Base-by-base conservation (phyloP, 352 stramenopile species). In the Hyaloperonospora arabidopsidis region DNA sequence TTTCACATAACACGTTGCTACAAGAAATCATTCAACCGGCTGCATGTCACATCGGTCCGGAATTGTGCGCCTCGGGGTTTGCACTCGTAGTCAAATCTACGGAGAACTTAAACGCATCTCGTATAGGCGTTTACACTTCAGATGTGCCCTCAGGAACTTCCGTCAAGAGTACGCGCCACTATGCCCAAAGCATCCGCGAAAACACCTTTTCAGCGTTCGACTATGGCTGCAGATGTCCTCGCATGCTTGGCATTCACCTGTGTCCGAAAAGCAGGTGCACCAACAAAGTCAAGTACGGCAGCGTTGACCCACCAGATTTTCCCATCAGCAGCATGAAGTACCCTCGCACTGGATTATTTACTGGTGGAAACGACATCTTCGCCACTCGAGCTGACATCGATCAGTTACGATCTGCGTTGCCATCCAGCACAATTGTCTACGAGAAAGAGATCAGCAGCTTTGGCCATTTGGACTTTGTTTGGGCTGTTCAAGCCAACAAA, bases 381-480 rank as follows among this genome's bases (percentile, higher is more conserved):
- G 53, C 67, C 8, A 71, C 62, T 15, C 8, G 52, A 13, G 40
- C 23, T 14, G 74, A 84, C 32, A 55, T 72, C 8, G 55, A 63
- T 36, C 59, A 64, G 43, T 58, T 84, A 29, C 63, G 67, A 36
- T 29, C 46, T 15, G 56, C 49, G 4, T 40, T 81, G 13, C 71
- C 70, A 2, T 43, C 39, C 2, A 49, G 58, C 18, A 79, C 74
- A 34, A 52, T 81, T 41, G 38, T 81, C 5, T 52, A 62, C 19
- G 74, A 79, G 13, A 54, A 71, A 36, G 25, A 63, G 1, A 46
- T 80, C 17, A 56, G 65, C 6, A 34, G 55, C 25, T 76, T 75
- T 52, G 82, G 73, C 40, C 71, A 80, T 52, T 55, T 82, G 47
- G 71, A 84, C 63, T 79, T 79, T 29, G 78, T 63, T 14, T 82